Base-by-base conservation (phyloP, 2,329 filamentous ascomycete genomes). In the Scopulariopsis brevicaulis region DNA sequence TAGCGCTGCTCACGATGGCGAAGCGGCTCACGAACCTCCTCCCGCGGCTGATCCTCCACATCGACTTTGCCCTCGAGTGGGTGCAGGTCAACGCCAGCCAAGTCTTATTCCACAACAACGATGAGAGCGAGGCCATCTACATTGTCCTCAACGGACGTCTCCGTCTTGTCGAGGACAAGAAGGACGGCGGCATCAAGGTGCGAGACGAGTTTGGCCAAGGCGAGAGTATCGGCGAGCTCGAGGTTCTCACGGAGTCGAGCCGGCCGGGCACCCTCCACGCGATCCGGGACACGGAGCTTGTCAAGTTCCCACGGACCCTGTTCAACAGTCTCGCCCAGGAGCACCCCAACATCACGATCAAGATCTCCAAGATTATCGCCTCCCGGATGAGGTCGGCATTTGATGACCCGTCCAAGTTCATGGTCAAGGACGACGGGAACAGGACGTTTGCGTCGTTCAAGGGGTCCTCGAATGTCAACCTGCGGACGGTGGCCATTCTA, bases 41-140 rank as follows among this genome's bases (percentile, higher is more conserved):
- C 4, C 94, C 95, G 0, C 85, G 90, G 15, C 76, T 99, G 57
- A 92, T 99, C 61, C 77, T 96, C 18, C 94, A 99, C 66, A 97
- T 99, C 62, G 94, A 99, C 70, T 99, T 99, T 73, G 94, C 94
- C 4, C 78, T 99, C 20, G 95, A 99, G 74, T 99, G 95, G 94
- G 86, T 96, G 3, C 95, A 99, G 68, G 91, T 99, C 61, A 91
- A 90, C 70, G 90, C 94, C 3, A 92, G 94, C 0, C 91, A 99
- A 68, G 89, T 96, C 11, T 89, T 99, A 40, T 96, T 95, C 69
- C 90, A 96, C 63, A 89, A 96, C 70, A 86, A 86, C 2, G 92
- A 99, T 63, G 94, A 97, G 63, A 99, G 94, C 65, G 94, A 99
- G 70, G 93, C 95, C 1, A 99, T 99, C 48, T 99, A 97, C 66